Evolutionary conservation across 371 early-diverging fungal genomes (phyloP).

Genomic region (Actinomucor elegans): DNA sequence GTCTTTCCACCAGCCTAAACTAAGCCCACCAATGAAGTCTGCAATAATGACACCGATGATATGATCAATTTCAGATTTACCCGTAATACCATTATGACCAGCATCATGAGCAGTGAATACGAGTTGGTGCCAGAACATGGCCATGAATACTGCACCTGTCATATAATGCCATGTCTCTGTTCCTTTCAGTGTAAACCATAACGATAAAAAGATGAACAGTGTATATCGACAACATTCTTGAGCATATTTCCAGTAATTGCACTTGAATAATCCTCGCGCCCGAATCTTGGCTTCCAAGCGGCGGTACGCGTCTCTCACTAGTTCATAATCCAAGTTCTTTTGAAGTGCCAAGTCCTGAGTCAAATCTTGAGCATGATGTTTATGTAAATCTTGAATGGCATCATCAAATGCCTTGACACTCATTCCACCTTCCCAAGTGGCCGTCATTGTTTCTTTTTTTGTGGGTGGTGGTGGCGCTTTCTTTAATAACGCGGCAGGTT

Average conservation of each 20-base stretch:
- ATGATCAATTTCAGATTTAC: conserved; percentile 71
- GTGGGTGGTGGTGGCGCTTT: not conserved
- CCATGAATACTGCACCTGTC: conserved; percentile 61
- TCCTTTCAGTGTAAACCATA: conserved; percentile 69
- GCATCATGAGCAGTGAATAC: conserved; percentile 94
- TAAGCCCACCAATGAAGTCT: conserved; percentile 84
- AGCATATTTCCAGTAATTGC: conserved; percentile 77
- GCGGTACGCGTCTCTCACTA: conserved; percentile 59
- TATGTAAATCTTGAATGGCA: conserved; percentile 30
- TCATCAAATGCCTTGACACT: conserved; percentile 36
- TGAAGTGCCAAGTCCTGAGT: conserved; percentile 9
- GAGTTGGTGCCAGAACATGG: conserved; percentile 89
- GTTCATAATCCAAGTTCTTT: conserved; percentile 36
- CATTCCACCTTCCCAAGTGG: conserved; percentile 37
- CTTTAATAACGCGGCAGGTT: not conserved
- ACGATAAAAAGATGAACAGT: conserved; percentile 53
- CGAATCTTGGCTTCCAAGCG: conserved; percentile 65
- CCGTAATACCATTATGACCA: conserved; percentile 92
- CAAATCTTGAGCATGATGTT: conserved; percentile 24
- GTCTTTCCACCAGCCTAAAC: conserved; percentile 96
- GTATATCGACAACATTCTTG: conserved; percentile 73
- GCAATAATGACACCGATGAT: conserved; percentile 82
- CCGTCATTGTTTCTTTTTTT: conserved; percentile 1
- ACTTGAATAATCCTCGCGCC: conserved; percentile 66
- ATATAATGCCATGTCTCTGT: conserved; percentile 62